Evolutionary conservation across 192 early-diverging fungal genomes (phyloP), one percentile per base, ranked within the genome.

Genomic region (Coemansia nantahalensis): DNA sequence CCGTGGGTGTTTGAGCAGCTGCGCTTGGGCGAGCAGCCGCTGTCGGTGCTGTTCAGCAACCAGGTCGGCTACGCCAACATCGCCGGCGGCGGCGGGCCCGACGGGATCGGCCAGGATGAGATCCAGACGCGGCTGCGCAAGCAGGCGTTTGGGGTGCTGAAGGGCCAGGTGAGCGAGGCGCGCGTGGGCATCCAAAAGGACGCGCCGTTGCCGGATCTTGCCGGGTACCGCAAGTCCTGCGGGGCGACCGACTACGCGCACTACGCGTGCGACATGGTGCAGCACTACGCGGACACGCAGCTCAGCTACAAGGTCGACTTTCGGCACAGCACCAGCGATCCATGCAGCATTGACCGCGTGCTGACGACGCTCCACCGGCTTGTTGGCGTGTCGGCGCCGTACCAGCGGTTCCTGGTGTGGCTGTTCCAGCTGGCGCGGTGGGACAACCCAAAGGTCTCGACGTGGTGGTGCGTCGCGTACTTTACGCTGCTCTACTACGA

Each of bases 321-420:
- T 44, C 68, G 75, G 26, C 75, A 78, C 59, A 60, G 59, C 52
- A 56, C 64, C 1, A 39, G 19, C 18, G 75, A 78, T 26, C 66
- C 75, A 21, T 78, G 66, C 56, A 71, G 66, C 45, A 54, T 71
- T 11, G 75, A 78, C 37, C 59, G 64, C 22, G 66, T 78, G 12
- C 37, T 78, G 12, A 56, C 56, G 7, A 78, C 68, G 12, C 45
- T 78, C 48, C 68, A 69, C 52, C 68, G 75, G 19, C 60, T 78
- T 36, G 68, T 70, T 39, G 68, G 66, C 45, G 68, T 66, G 16
- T 78, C 75, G 0, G 75, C 63, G 30, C 75, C 75, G 24, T 78
- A 78, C 45, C 75, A 78, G 64, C 68, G 60, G 21, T 51, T 78
- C 23, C 33, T 66, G 2, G 49, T 78, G 28, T 78, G 75, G 75